Base-by-base conservation (phyloP, 345 rosid genomes). In the Balakata baccata region DNA sequence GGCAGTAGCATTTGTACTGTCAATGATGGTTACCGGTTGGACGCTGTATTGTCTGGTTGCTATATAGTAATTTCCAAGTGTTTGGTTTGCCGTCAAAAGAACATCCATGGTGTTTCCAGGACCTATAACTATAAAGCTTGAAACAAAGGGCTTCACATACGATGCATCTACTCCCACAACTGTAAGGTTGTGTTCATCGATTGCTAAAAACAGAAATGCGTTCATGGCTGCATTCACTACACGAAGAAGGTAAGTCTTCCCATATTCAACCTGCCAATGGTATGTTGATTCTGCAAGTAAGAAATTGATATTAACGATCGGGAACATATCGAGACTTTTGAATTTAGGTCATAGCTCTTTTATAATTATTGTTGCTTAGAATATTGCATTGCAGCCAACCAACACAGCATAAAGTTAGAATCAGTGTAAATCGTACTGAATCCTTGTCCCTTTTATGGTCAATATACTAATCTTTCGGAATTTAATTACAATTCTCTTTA, bases 101-200 rank as follows among this genome's bases (percentile, higher is more conserved):
- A 88, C 88, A 74, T 87, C 83, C 37, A 91, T 93, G 38, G 97
- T 91, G 75, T 93, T 95, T 23, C 92, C 97, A 2, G 98, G 98
- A 12, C 77, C 84, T 47, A 91, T 66, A 88, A 85, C 74, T 46
- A 93, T 84, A 71, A 82, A 87, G 56, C 81, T 82, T 3, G 78
- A 61, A 7, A 43, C 56, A 3, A 77, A 6, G 0, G 85, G 87
- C 34, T 81, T 81, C 0, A 77, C 22, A 58, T 84, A 84, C 17
- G 81, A 72, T 6, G 64, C 85, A 34, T 84, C 87, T 25, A 39
- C 63, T 25, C 83, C 87, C 0, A 84, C 85, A 2, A 84, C 79
- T 0, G 75, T 79, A 53, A 84, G 62, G 46, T 47, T 76, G 65
- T 84, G 87, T 10, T 60, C 64, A 11, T 85, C 79, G 10, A 84